These are phyloP conservation scores for Eutrema heterophyllum DNA, from an alignment of 345 rosid genomes.

Conservation along the genomic window DNA sequence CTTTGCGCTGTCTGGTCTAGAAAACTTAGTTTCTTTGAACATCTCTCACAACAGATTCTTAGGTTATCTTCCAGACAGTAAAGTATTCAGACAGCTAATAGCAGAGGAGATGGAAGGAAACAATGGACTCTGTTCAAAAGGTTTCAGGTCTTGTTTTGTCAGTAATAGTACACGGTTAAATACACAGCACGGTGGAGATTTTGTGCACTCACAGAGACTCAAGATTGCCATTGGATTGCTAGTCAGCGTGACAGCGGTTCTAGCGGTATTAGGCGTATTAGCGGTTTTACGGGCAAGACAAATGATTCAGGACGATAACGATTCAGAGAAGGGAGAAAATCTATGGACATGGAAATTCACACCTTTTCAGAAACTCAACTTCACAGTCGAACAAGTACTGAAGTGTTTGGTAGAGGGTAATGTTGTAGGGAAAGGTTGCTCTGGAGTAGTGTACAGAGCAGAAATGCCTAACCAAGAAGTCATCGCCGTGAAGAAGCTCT, in stretches of 20 bases:
- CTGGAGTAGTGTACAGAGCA: conserved; percentile 80
- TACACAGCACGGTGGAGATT: neutral
- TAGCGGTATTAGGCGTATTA: conserved; percentile 50
- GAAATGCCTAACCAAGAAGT: conserved; percentile 57
- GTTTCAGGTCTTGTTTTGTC: conserved; percentile 53
- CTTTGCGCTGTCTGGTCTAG: conserved; percentile 39
- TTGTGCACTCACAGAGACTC: conserved; percentile 39
- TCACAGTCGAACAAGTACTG: conserved; percentile 61
- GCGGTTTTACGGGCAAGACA: conserved; percentile 47
- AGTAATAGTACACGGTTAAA: conserved; percentile 31
- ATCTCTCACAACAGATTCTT: conserved; percentile 78
- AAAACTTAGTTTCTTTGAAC: conserved; percentile 67
- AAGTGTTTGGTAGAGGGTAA: conserved; percentile 65
- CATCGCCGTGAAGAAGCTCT: conserved; percentile 87
- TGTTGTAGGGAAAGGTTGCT: conserved; percentile 83
- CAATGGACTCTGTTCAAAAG: conserved; percentile 47
- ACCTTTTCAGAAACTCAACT: conserved; percentile 70
- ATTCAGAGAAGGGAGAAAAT: conserved; percentile 48
- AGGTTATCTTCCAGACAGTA: conserved; percentile 69
- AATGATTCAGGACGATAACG: conserved; percentile 41
- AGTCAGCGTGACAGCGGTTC: conserved; percentile 36
- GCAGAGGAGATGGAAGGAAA: conserved; percentile 55
- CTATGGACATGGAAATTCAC: conserved; percentile 76
- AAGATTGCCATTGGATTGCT: conserved; percentile 54
- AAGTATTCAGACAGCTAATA: conserved; percentile 56